These are phyloP conservation scores for Saturnispora bothae DNA, from an alignment of 805 yeast genomes.

Conservation along the genomic window DNA sequence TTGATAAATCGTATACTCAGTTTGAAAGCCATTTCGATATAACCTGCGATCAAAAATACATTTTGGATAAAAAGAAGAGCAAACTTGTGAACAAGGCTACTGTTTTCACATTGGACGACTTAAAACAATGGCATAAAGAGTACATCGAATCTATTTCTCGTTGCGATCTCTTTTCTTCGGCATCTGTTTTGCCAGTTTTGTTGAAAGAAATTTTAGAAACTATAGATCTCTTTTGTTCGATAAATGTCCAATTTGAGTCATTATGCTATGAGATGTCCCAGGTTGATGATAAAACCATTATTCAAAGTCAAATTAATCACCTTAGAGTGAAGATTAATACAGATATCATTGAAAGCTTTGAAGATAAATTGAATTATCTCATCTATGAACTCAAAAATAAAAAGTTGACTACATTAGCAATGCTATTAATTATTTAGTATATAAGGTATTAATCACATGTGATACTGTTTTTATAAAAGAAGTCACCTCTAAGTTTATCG, in stretches of 20 bases:
- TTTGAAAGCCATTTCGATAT: not conserved
- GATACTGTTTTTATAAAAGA: conserved; percentile 30
- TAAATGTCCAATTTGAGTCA: conserved; percentile 3
- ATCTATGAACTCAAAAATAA: conserved; percentile 3
- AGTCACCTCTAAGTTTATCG: conserved; percentile 22
- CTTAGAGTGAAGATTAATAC: conserved; percentile 32
- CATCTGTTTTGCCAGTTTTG: conserved; percentile 10
- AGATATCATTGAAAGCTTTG: conserved; percentile 34
- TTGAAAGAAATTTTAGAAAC: conserved; percentile 4
- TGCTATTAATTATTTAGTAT: conserved; percentile 9
- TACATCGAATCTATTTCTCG: conserved; percentile 29
- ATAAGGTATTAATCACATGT: too few relatives aligned
- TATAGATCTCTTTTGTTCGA: conserved; percentile 6
- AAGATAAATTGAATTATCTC: conserved; percentile 25
- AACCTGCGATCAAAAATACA: not conserved
- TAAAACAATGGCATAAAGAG: conserved; percentile 27
- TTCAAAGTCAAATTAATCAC: conserved; percentile 18
- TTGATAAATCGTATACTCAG: conserved; percentile 28
- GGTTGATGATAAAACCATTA: conserved; percentile 18
- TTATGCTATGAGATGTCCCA: not conserved
- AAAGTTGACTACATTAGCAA: conserved; percentile 36
- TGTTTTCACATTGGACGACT: conserved; percentile 38
- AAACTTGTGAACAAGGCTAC: conserved; percentile 15
- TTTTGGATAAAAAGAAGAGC: conserved; percentile 9
- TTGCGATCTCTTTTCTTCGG: conserved; percentile 21